Conservation (phyloP, 192 early-diverging fungal species). For the Coemansia sp. region DNA sequence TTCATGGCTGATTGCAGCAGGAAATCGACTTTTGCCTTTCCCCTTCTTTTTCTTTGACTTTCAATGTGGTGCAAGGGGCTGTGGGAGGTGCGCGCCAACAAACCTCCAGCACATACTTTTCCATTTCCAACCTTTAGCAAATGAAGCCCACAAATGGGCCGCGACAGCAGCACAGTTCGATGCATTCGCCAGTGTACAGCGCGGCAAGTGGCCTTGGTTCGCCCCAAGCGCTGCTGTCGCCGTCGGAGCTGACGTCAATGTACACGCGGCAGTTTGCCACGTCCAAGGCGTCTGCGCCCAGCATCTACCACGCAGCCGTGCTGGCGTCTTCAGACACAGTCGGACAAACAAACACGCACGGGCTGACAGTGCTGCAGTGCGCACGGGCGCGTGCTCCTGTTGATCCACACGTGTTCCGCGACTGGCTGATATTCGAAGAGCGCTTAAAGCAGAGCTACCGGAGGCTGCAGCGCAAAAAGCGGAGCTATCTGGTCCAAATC, state of each 20-base stretch:
- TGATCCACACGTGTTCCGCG: slow-evolving; percentile 62
- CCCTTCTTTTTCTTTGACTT: neutral
- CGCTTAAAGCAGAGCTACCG: slow-evolving; percentile 72
- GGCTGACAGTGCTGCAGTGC: slow-evolving; percentile 42
- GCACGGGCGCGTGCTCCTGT: slow-evolving; percentile 39
- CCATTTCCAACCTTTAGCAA: neutral
- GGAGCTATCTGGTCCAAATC: slow-evolving; percentile 63
- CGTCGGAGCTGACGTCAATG: slow-evolving; percentile 48
- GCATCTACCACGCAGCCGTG: slow-evolving; percentile 39
- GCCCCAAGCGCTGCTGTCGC: slow-evolving; percentile 22
- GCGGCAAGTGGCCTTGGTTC: slow-evolving; percentile 14
- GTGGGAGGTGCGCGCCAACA: neutral
- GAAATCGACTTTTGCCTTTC: neutral
- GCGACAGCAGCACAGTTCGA: slow-evolving; percentile 19
- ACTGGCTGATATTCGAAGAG: slow-evolving; percentile 81
- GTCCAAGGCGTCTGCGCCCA: slow-evolving; percentile 30
- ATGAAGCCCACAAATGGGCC: slow-evolving; percentile 15
- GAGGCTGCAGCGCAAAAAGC: slow-evolving; percentile 64
- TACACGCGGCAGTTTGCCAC: slow-evolving; percentile 52
- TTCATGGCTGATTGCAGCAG: neutral
- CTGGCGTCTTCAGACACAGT: slow-evolving; percentile 26
- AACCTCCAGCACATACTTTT: neutral
- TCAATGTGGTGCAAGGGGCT: neutral
- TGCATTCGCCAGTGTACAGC: slow-evolving; percentile 42
- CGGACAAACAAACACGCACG: slow-evolving; percentile 41